Evolutionary conservation across 1,139 yeast genomes (phyloP).

Genomic region (Candida dubliniensis): DNA sequence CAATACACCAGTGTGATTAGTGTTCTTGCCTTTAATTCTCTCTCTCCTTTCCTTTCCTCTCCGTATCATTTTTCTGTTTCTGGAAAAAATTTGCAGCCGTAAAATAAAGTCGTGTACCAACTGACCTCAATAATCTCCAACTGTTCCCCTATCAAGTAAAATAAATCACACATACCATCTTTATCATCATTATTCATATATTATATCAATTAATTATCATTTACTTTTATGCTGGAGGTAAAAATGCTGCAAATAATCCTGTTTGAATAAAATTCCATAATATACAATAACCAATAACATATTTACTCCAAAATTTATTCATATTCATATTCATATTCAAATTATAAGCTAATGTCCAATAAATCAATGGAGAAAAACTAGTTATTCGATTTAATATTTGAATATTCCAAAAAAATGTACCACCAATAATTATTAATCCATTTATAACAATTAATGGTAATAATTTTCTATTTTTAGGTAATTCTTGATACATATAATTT

Average conservation of each 20-base stretch:
- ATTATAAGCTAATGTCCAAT: constrained; percentile 59
- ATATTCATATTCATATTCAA: too few species aligned
- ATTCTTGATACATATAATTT: constrained; percentile 32
- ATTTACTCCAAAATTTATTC: constrained; percentile 10
- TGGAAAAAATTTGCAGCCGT: constrained; percentile 4
- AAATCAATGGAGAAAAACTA: constrained; percentile 70
- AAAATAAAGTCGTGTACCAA: neutral
- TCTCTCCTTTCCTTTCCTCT: neutral
- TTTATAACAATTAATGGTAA: constrained; percentile 39
- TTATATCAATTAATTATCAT: too few species aligned
- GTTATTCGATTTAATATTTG: constrained; percentile 82
- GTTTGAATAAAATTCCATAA: constrained; percentile 62
- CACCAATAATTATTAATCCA: constrained; percentile 46
- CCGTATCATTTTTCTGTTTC: constrained; percentile 2
- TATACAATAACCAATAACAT: constrained; percentile 43
- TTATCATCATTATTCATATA: too few species aligned
- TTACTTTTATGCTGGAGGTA: constrained; percentile 68
- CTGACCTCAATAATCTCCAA: neutral
- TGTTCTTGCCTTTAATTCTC: neutral
- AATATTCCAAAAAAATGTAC: constrained; percentile 70
- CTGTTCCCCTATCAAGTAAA: neutral
- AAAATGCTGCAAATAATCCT: constrained; percentile 59
- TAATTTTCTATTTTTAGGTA: constrained; percentile 35
- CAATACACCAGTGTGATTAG: too few species aligned
- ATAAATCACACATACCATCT: neutral